A percentile compares a stretch with the other conserved stretches of the same genome.
phyloP scores from a whole-genome alignment of 306 rosid genomes.

The Dalbergia oliveri region DNA sequence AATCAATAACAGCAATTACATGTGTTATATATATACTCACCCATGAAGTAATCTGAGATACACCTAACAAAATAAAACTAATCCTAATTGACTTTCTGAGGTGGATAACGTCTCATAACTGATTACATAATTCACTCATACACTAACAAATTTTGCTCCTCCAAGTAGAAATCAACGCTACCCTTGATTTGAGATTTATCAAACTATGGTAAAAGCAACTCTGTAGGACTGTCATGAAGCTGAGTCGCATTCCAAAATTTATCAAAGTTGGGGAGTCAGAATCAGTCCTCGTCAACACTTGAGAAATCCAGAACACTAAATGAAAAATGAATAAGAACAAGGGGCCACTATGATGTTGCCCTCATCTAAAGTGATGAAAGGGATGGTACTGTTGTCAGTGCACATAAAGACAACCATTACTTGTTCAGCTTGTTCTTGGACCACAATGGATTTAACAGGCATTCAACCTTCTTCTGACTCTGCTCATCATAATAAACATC shows the following conservation, averaged over 20 bases:
- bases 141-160: too few species aligned
- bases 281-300: slow-evolving; percentile 1
- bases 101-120: too few species aligned
- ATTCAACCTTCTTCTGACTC: slow-evolving; percentile 74
- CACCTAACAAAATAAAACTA: too few species aligned
- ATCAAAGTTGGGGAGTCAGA: background rate
- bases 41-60: too few species aligned
- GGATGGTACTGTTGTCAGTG: slow-evolving; percentile 1
- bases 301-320: background rate
- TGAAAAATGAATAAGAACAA: background rate
- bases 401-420: background rate
- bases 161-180: too few species aligned
- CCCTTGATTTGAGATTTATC: too few species aligned
- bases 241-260: slow-evolving; percentile 5
- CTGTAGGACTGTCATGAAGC: background rate
- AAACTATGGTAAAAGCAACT: background rate
- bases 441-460: slow-evolving; percentile 5
- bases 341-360: background rate
- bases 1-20: too few species aligned
- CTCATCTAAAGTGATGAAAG: background rate
- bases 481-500: slow-evolving; percentile 50
- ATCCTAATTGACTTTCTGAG: too few species aligned
- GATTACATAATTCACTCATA: too few species aligned
- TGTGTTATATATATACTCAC: too few species aligned
- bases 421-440: slow-evolving; percentile 34